Evolutionary conservation across 441 rosid species (phyloP).

Genomic region (Adansonia grandidieri): DNA sequence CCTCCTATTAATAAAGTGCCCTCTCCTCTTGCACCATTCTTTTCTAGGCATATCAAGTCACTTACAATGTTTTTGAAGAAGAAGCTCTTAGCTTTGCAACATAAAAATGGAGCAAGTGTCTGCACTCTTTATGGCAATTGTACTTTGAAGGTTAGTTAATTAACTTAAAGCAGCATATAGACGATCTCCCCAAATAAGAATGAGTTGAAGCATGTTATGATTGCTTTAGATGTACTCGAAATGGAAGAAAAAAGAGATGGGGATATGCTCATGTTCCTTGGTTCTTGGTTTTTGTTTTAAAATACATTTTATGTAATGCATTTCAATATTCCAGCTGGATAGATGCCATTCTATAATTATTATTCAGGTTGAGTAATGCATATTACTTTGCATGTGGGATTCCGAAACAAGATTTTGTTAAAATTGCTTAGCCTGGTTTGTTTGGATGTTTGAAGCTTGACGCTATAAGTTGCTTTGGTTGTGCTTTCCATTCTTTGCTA

Average conservation of each 20-base stretch:
- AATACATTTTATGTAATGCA: neutral
- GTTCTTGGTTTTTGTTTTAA: neutral
- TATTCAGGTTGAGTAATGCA: constrained; percentile 12
- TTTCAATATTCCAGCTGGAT: neutral
- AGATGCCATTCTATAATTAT: neutral
- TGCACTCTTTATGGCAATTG: constrained; percentile 67
- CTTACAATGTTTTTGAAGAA: constrained; percentile 70
- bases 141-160: constrained; percentile 53
- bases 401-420: neutral
- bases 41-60: constrained; percentile 72
- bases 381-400: neutral
- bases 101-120: constrained; percentile 64
- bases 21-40: neutral
- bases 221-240: neutral
- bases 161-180: neutral
- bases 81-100: constrained; percentile 62
- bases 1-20: neutral
- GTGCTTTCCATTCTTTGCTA: constrained; percentile 6
- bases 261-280: neutral
- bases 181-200: neutral
- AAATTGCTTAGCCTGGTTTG: neutral
- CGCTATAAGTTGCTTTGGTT: neutral
- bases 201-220: neutral
- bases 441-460: constrained; percentile 6
- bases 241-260: neutral